These are phyloP conservation scores for Candida albicans DNA, from an alignment of 1,139 yeast species.

Conservation along the genomic window DNA sequence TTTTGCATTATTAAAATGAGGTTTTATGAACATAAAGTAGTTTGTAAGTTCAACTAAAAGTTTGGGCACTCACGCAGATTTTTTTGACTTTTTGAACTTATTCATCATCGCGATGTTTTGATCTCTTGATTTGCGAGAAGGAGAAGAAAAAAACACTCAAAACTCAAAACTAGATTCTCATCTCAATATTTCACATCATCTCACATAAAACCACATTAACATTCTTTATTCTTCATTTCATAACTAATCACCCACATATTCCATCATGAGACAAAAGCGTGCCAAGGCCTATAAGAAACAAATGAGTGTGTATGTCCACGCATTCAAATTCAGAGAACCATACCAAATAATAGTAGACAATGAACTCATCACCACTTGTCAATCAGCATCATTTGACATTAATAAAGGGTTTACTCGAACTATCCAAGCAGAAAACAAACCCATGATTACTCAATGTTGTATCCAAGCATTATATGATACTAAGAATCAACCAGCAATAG, in stretches of 20 bases:
- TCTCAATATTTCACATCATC: not conserved
- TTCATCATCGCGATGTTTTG: too few species aligned
- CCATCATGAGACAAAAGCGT: slow-evolving; percentile 86
- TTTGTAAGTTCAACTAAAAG: too few species aligned
- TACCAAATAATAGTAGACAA: slow-evolving; percentile 87
- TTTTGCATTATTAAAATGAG: too few species aligned
- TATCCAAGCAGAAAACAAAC: slow-evolving; percentile 81
- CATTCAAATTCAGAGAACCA: slow-evolving; percentile 92
- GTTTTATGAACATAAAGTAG: too few species aligned
- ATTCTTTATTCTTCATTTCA: not conserved
- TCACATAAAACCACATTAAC: not conserved
- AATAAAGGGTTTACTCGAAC: slow-evolving; percentile 78
- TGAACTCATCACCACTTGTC: slow-evolving; percentile 66
- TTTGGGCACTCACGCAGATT: too few species aligned
- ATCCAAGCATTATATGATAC: slow-evolving; percentile 79
- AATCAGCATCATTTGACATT: slow-evolving; percentile 67
- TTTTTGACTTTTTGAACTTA: too few species aligned
- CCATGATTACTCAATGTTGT: slow-evolving; percentile 96
- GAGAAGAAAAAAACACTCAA: too few species aligned
- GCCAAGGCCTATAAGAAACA: slow-evolving; percentile 94
- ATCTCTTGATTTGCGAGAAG: too few species aligned
- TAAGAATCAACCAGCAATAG: slow-evolving; percentile 72
- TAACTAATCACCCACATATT: not conserved
- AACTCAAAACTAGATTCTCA: too few species aligned
- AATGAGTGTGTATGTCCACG: slow-evolving; percentile 76